Conservation (phyloP, 2,329 filamentous ascomycete genomes). For the Leptographium galeiforme region DNA sequence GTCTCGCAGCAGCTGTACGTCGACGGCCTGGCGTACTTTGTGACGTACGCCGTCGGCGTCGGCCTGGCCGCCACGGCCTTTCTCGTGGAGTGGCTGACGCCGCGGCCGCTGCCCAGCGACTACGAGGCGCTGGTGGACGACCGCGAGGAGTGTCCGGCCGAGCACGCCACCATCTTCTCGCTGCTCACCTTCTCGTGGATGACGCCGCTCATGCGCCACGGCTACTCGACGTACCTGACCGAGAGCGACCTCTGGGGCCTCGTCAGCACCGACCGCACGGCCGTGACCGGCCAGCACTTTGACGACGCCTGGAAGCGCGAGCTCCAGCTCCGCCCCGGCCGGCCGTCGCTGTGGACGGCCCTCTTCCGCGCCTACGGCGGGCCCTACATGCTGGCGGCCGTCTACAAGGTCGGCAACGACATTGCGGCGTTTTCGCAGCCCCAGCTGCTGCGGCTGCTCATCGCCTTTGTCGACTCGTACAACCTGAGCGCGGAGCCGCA, state of each 20-base stretch:
- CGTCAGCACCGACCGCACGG: constrained; percentile 65
- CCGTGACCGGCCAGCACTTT: constrained; percentile 56
- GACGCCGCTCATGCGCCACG: constrained; percentile 93
- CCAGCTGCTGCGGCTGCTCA: constrained; percentile 73
- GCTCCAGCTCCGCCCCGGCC: constrained; percentile 45
- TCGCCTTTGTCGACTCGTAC: constrained; percentile 75
- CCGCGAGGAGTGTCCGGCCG: constrained; percentile 53
- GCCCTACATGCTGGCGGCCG: constrained; percentile 65
- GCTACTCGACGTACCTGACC: constrained; percentile 82
- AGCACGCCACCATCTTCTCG: constrained; percentile 91
- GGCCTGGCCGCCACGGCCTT: constrained; percentile 61
- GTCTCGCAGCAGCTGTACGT: constrained; percentile 62
- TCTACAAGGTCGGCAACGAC: constrained; percentile 88
- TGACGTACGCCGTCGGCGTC: constrained; percentile 59
- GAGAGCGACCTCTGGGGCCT: constrained; percentile 95
- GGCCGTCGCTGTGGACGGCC: constrained; percentile 78
- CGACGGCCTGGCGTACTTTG: constrained; percentile 58
- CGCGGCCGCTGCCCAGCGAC: constrained; percentile 51
- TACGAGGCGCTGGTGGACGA: constrained; percentile 46
- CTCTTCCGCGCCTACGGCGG: constrained; percentile 73
- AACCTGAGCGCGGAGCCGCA: constrained; percentile 43
- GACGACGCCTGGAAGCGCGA: constrained; percentile 66
- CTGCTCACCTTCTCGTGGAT: constrained; percentile 94
- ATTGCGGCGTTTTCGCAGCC: constrained; percentile 78
- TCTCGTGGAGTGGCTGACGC: constrained; percentile 70